phyloP scores from a whole-genome alignment of 1,284 basidiomycete species.

The Coriolopsis trogii region DNA sequence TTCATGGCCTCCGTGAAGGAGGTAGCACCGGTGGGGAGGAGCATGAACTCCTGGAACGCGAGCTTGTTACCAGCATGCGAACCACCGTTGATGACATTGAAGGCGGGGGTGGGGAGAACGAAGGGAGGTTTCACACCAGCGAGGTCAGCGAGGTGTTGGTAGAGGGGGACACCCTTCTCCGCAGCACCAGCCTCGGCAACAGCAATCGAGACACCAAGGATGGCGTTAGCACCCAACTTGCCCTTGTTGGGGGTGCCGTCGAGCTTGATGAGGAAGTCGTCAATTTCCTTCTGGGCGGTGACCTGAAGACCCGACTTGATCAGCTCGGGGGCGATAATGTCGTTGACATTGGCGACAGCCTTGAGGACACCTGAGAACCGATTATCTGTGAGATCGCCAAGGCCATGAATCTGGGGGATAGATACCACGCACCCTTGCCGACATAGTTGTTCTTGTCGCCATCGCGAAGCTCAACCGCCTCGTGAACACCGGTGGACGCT shows the following conservation, averaged over 20 bases:
- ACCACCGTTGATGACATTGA: constrained; percentile 99
- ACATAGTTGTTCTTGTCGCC: constrained; percentile 92
- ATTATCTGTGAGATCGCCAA: neutral
- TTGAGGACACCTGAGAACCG: constrained; percentile 79
- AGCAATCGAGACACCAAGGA: constrained; percentile 98
- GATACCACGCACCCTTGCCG: constrained; percentile 78
- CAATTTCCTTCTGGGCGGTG: constrained; percentile 94
- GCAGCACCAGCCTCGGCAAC: constrained; percentile 93
- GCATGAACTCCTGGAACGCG: constrained; percentile 99
- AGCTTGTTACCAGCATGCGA: constrained; percentile 99
- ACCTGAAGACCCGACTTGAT: constrained; percentile 88
- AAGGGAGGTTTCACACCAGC: constrained; percentile 94
- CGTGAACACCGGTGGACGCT: constrained; percentile 97
- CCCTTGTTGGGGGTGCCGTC: constrained; percentile 99
- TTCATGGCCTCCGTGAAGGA: constrained; percentile 98
- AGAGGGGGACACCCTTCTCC: constrained; percentile 93
- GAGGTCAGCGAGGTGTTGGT: constrained; percentile 95
- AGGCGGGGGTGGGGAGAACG: constrained; percentile 88
- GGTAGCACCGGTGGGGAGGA: constrained; percentile 91
- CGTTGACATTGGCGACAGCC: constrained; percentile 96
- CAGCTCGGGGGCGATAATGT: constrained; percentile 87
- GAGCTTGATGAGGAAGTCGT: constrained; percentile 98
- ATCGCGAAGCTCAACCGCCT: constrained; percentile 99
- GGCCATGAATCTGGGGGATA: neutral
- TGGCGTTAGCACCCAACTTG: constrained; percentile 99